Conservation (phyloP, 768 basidiomycete species). For the Pleurotus cornucopiae region DNA sequence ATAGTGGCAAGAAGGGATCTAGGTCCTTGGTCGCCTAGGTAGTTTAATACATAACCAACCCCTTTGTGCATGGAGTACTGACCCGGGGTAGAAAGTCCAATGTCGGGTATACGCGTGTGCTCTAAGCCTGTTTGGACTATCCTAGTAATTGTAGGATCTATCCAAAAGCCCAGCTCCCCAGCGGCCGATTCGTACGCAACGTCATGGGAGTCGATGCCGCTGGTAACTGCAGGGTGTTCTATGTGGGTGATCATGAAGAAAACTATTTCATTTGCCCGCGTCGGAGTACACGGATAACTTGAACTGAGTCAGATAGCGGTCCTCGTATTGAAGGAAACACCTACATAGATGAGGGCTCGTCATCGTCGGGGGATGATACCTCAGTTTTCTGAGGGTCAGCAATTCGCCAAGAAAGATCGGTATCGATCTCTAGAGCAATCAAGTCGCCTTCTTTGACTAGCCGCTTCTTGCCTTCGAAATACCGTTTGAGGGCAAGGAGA, state of each 20-base stretch:
- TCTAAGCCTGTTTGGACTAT: slow-evolving; percentile 81
- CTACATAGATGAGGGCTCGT: too few species aligned
- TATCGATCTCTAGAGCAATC: slow-evolving; percentile 60
- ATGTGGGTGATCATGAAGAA: slow-evolving; percentile 80
- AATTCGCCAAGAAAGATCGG: slow-evolving; percentile 31
- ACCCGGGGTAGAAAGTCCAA: slow-evolving; percentile 49
- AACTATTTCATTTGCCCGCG: slow-evolving; percentile 43
- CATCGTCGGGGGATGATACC: too few species aligned
- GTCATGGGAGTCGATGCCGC: slow-evolving; percentile 29
- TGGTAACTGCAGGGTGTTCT: slow-evolving; percentile 54
- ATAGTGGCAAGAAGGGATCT: slow-evolving; percentile 21
- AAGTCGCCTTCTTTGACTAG: slow-evolving; percentile 74
- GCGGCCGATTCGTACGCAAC: slow-evolving; percentile 49
- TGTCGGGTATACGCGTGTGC: slow-evolving; percentile 55
- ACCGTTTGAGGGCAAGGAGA: slow-evolving; percentile 53
- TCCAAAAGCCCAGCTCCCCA: slow-evolving; percentile 81
- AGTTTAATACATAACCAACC: not conserved
- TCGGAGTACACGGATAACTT: slow-evolving; percentile 15
- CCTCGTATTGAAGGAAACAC: too few species aligned
- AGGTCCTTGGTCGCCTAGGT: slow-evolving; percentile 18
- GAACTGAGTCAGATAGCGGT: too few species aligned
- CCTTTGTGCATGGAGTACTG: slow-evolving; percentile 12
- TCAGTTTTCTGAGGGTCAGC: slow-evolving; percentile 9
- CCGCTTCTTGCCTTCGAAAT: slow-evolving; percentile 52
- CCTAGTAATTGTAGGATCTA: slow-evolving; percentile 69